phyloP scores from a whole-genome alignment of 2,329 filamentous ascomycete species.

The Juglanconis oblonga region DNA sequence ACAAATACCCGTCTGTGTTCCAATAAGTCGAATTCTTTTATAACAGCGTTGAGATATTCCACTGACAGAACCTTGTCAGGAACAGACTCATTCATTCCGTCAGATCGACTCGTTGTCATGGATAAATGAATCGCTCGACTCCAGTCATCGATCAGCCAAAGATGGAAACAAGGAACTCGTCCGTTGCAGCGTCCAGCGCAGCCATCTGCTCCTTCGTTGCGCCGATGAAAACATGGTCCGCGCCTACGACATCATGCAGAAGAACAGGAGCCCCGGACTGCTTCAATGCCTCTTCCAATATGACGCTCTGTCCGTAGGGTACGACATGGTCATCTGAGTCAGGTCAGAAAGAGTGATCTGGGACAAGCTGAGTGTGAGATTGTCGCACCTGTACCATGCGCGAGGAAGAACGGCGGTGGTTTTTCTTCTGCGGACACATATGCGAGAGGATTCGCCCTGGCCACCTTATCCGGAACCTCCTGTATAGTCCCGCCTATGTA shows the following conservation, averaged over 20 bases:
- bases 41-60: too few species aligned
- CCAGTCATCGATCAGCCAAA: background rate
- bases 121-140: background rate
- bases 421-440: conserved; percentile 9
- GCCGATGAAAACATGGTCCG: conserved; percentile 14
- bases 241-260: background rate
- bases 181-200: conserved; percentile 12
- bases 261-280: background rate
- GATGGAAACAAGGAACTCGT: conserved; percentile 12
- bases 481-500: conserved; percentile 13
- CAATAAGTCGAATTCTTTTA: too few species aligned
- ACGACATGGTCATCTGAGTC: conserved; percentile 8
- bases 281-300: conserved; percentile 11
- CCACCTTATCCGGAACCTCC: conserved; percentile 10
- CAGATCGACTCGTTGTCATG: background rate
- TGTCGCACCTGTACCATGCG: conserved; percentile 1
- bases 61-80: background rate
- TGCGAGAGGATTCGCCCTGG: conserved; percentile 11
- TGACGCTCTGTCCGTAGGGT: conserved; percentile 9
- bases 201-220: conserved; percentile 10
- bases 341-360: background rate
- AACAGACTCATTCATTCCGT: background rate
- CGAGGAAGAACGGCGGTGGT: conserved; percentile 14
- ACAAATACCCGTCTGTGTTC: too few species aligned
- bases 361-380: background rate